phyloP scores from a whole-genome alignment of 768 basidiomycete genomes.

The Dioszegia crocea region DNA sequence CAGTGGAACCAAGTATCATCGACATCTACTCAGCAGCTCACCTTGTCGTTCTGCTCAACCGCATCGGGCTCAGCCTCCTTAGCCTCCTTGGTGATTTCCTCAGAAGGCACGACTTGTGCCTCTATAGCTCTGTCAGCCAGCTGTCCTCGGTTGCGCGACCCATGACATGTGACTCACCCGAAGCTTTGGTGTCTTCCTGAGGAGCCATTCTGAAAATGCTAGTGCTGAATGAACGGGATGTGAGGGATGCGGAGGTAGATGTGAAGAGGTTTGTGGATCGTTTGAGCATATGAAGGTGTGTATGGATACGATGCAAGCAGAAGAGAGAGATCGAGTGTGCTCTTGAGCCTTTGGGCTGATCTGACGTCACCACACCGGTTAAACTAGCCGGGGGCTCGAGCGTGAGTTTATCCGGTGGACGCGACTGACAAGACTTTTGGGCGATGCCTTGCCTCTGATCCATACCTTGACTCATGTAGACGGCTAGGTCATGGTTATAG shows the following conservation, averaged over 20 bases:
- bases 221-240: background rate
- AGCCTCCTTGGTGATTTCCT: constrained; percentile 34
- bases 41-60: constrained; percentile 31
- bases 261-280: background rate
- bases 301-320: background rate
- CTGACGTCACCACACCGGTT: constrained; percentile 7
- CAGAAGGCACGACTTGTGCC: constrained; percentile 20
- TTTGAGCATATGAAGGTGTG: constrained; percentile 1
- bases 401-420: background rate
- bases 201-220: constrained; percentile 7
- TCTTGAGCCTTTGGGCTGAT: background rate
- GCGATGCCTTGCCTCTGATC: background rate
- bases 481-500: too few relatives aligned
- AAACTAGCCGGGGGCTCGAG: background rate
- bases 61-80: constrained; percentile 41
- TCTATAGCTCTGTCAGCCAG: too few relatives aligned
- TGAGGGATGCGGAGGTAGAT: background rate
- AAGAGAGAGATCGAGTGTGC: background rate
- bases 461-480: background rate
- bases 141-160: too few relatives aligned
- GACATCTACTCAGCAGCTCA: too few relatives aligned
- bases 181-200: constrained; percentile 4
- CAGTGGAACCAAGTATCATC: background rate
- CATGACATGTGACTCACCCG: too few relatives aligned
- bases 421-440: background rate